phyloP scores from a whole-genome alignment of 2,329 filamentous ascomycete species.

The Aureobasidium sp. region DNA sequence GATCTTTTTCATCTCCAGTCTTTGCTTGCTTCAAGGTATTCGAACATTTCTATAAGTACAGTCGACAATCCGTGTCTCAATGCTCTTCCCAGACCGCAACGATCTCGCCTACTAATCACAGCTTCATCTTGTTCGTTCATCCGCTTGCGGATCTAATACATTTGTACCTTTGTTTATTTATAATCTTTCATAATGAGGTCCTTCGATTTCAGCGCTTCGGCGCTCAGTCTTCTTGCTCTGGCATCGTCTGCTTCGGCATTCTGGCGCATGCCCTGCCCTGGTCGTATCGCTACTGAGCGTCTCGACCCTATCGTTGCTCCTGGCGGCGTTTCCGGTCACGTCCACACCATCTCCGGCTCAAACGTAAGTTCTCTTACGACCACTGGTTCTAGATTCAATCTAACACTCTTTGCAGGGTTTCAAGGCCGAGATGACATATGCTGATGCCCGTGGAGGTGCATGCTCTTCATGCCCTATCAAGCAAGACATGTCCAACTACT shows the following conservation, averaged over 20 bases:
- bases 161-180: neutral
- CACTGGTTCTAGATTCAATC: neutral
- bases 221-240: constrained; percentile 20
- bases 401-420: constrained; percentile 41
- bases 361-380: constrained; percentile 32
- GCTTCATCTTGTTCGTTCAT: constrained; percentile 8
- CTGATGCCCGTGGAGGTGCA: constrained; percentile 52
- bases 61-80: constrained; percentile 10
- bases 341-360: constrained; percentile 65
- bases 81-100: constrained; percentile 10
- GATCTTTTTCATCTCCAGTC: neutral
- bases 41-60: constrained; percentile 7
- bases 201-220: constrained; percentile 12
- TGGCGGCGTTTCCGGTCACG: constrained; percentile 52
- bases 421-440: constrained; percentile 53
- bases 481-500: constrained; percentile 68
- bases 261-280: constrained; percentile 61
- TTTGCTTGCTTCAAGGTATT: neutral
- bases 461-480: constrained; percentile 66
- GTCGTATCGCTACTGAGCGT: constrained; percentile 53
- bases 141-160: constrained; percentile 13
- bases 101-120: constrained; percentile 16
- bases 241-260: constrained; percentile 52
- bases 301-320: constrained; percentile 63
- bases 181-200: constrained; percentile 13